phyloP scores from a whole-genome alignment of 108 stramenopile species.

The Licmophora abbreviata region DNA sequence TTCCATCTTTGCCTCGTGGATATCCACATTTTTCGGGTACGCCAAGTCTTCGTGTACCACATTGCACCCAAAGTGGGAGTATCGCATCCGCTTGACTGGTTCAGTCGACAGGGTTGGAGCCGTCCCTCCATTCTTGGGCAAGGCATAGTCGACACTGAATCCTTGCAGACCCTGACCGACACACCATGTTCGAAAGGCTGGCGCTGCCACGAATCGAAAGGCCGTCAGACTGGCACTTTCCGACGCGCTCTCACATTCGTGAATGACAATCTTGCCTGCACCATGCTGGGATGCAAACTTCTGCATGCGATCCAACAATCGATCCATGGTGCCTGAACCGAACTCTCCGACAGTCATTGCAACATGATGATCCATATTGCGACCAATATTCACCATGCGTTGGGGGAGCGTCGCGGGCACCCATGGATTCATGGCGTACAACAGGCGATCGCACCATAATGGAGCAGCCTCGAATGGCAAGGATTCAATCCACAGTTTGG shows the following conservation, averaged over 20 bases:
- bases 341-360: constrained; percentile 70
- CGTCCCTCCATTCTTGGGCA: constrained; percentile 54
- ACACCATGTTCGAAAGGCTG: constrained; percentile 71
- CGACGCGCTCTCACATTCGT: constrained; percentile 27
- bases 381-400: constrained; percentile 36
- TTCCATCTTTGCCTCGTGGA: constrained; percentile 54
- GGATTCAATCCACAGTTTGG: constrained; percentile 53
- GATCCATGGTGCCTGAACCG: constrained; percentile 58
- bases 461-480: constrained; percentile 54
- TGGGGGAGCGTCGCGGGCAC: constrained; percentile 52
- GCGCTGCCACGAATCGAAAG: constrained; percentile 79
- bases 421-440: constrained; percentile 45
- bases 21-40: constrained; percentile 55
- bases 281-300: constrained; percentile 44
- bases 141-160: constrained; percentile 71
- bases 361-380: constrained; percentile 60
- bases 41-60: constrained; percentile 86
- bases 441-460: constrained; percentile 41
- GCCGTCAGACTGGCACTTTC: constrained; percentile 49
- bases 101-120: constrained; percentile 26
- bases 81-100: constrained; percentile 77
- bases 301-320: constrained; percentile 52
- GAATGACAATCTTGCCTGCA: constrained; percentile 29
- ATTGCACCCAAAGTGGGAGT: constrained; percentile 84
- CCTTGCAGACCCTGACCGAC: constrained; percentile 74